Base-by-base conservation (phyloP, 2,329 filamentous ascomycete genomes). In the Nectriaceae sp. region DNA sequence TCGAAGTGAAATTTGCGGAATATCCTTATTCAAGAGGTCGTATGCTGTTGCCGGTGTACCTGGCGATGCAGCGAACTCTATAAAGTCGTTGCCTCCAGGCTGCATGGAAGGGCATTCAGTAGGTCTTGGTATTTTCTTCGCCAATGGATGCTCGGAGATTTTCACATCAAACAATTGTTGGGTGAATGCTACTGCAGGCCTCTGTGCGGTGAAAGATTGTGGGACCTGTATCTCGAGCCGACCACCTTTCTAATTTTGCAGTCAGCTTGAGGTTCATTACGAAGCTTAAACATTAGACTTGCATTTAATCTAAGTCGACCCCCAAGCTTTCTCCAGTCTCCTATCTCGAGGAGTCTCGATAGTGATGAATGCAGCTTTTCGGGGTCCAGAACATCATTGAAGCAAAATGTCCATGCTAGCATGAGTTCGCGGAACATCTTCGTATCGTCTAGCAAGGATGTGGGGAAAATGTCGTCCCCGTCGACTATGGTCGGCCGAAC, bases 281-380 rank as follows among this genome's bases (percentile, higher is more conserved):
- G n/a, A n/a, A n/a, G n/a, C n/a, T n/a, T 3, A 24, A 2, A 4
- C 6, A 24, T 46, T 11, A 49, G 33, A 11, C 46, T 46, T n/a
- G 49, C 46, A 5, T 46, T 52, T 21, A 49, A 19, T 31, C 24
- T 29, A n/a, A 78, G 52, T 4, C 75, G 67, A 5, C 73, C 76
- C 0, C 73, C 75, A 1, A 79, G 54, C 50, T 75, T 75, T 22
- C 65, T 67, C 76, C 75, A 79, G 24, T 72, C 71, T 1, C 70
- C 71, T 8, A 66, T 69, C 11, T 71, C 64, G 6, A 78, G 52
- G 13, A 79, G 57, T 15, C 53, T 58, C 10, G 62, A 57, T 2
- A 79, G 58, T 1, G 73, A 57, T 4, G 37, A 44, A 2, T 62
- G 59, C 2, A 79, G 62, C 40, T 64, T 72, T 0, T 69, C 55